Evolutionary conservation across 345 rosid species (phyloP), one percentile per base, ranked within the genome.

Genomic region (Dimocarpus longan): DNA sequence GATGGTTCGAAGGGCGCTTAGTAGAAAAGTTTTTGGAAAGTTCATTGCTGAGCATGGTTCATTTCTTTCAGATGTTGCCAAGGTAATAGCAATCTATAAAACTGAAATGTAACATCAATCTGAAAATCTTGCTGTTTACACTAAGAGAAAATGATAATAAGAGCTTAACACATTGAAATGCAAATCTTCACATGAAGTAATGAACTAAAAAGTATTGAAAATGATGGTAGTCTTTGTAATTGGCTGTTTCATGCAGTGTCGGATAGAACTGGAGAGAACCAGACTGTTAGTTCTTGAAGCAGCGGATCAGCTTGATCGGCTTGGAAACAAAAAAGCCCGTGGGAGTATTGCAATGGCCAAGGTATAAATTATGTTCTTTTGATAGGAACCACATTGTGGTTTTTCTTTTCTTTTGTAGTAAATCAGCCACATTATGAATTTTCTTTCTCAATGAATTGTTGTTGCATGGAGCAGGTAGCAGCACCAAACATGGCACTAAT

Each of bases 271-370:
- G 64, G 97, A 91, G 82, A 88, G 87, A 82, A 84, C 99, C 40
- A 89, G 99, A 76, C 81, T 96, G 83, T 79, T 94, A 84, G 93
- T 96, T 78, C 87, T 92, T 8, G 97, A 93, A 81, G 99, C 99
- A 79, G 98, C 98, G 8, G 92, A 93, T 77, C 94, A 91, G 87
- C 97, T 96, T 2, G 97, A 94, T 89, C 89, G 85, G 70, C 89
- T 91, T 68, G 99, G 99, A 71, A 96, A 96, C 91, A 96, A 91
- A 84, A 86, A 80, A 39, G 97, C 99, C 67, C 87, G 91, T 0
- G 97, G 95, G 50, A 90, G 85, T 54, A 83, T 95, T 60, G 98
- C 99, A 7, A 93, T 95, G 99, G 98, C 97, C 24, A 93, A 95
- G 98, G 99, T 93, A 26, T 26, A 75, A 76, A 56, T 13, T 28